Evolutionary conservation across 2,329 filamentous ascomycete genomes (phyloP).

Genomic region (Colletotrichum sansevieriae): DNA sequence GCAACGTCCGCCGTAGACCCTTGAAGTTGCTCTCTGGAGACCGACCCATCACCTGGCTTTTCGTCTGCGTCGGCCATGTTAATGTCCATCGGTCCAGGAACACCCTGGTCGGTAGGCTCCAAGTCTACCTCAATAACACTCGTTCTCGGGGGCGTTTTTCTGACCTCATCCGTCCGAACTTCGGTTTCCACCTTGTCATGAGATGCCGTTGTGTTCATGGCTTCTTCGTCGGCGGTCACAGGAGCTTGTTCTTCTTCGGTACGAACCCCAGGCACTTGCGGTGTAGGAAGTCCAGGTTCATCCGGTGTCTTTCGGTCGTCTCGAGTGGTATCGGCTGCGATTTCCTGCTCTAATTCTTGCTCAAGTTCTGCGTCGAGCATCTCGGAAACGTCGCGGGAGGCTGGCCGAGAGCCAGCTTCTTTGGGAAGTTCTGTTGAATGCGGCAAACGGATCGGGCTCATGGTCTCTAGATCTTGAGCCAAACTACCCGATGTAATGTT

Average conservation of each 20-base stretch:
- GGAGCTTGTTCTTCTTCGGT: background rate
- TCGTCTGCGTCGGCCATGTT: slow-evolving; percentile 35
- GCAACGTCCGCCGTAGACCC: slow-evolving; percentile 31
- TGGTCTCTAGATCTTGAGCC: slow-evolving; percentile 33
- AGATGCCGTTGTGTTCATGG: background rate
- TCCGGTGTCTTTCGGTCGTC: background rate
- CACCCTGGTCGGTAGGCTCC: slow-evolving; percentile 17
- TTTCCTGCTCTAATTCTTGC: slow-evolving; percentile 32
- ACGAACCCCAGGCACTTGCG: background rate
- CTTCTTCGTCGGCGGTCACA: background rate
- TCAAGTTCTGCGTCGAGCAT: slow-evolving; percentile 31
- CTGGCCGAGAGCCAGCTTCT: slow-evolving; percentile 2
- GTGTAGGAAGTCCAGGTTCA: background rate
- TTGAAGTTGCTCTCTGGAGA: slow-evolving; percentile 1
- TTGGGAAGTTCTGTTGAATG: background rate
- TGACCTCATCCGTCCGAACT: slow-evolving; percentile 15
- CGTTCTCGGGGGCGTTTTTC: slow-evolving; percentile 7
- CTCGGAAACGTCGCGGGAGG: slow-evolving; percentile 21
- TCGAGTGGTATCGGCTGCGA: slow-evolving; percentile 1
- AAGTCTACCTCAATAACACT: slow-evolving; percentile 15
- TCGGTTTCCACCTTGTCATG: background rate
- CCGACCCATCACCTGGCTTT: slow-evolving; percentile 21
- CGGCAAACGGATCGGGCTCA: slow-evolving; percentile 38
- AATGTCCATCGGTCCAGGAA: slow-evolving; percentile 27
- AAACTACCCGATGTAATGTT: slow-evolving; percentile 19